Percentiles rank a stretch among this genome's conserved stretches.
Conservation (phyloP, 352 stramenopile species). For the Phytophthora agathidicida region DNA sequence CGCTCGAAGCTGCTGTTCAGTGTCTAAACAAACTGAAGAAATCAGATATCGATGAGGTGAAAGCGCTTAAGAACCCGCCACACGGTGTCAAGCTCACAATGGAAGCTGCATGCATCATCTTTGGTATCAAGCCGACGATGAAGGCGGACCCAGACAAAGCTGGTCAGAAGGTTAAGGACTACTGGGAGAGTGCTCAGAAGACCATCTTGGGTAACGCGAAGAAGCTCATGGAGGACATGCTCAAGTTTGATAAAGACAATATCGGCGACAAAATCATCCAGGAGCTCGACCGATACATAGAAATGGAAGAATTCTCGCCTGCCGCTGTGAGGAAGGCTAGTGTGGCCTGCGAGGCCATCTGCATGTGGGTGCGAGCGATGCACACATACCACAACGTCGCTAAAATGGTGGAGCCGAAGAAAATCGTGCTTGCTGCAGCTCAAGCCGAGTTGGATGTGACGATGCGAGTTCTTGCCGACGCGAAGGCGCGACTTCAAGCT, state of each 20-base stretch:
- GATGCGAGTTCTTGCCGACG: conserved; percentile 85
- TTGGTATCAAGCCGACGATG: conserved; percentile 92
- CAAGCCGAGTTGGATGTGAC: conserved; percentile 90
- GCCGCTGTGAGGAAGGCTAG: conserved; percentile 90
- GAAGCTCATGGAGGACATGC: conserved; percentile 91
- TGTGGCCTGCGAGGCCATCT: conserved; percentile 92
- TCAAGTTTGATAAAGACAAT: conserved; percentile 92
- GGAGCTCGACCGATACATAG: conserved; percentile 90
- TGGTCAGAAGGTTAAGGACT: conserved; percentile 91
- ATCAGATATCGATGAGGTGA: conserved; percentile 94
- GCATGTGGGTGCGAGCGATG: conserved; percentile 95
- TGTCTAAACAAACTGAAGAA: conserved; percentile 94
- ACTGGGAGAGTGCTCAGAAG: conserved; percentile 90
- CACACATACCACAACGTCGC: conserved; percentile 93
- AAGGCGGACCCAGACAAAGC: conserved; percentile 91
- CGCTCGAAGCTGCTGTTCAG: conserved; percentile 91
- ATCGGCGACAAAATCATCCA: conserved; percentile 89
- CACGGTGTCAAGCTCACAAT: conserved; percentile 90
- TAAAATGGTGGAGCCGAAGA: conserved; percentile 94
- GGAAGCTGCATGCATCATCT: conserved; percentile 94
- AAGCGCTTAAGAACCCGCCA: conserved; percentile 88
- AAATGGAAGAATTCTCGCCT: conserved; percentile 92
- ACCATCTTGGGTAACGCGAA: conserved; percentile 88
- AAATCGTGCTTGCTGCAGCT: conserved; percentile 80
- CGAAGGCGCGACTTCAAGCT: conserved; percentile 79